phyloP scores from a whole-genome alignment of 441 rosid species.

The Jatropha multifida region DNA sequence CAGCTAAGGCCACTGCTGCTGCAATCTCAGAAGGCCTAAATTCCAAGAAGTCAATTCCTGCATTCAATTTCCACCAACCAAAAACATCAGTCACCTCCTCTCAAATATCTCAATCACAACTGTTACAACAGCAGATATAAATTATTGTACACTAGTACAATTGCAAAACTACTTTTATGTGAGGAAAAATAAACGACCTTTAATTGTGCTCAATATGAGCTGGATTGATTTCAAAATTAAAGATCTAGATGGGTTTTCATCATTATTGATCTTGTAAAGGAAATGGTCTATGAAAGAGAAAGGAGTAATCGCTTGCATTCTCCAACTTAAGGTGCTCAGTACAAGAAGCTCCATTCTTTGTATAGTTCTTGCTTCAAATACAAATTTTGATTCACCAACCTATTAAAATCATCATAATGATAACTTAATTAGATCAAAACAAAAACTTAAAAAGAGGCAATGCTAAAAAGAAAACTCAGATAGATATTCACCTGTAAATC shows the following conservation, averaged over 20 bases:
- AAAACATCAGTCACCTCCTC: constrained; percentile 25
- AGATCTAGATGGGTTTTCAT: constrained; percentile 32
- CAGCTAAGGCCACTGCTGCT: constrained; percentile 68
- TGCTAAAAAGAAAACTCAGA: not conserved
- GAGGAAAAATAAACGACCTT: constrained; percentile 36
- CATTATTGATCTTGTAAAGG: constrained; percentile 47
- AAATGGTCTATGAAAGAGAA: constrained; percentile 63
- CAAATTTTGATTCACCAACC: constrained; percentile 51
- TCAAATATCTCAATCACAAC: constrained; percentile 18
- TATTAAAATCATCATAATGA: constrained; percentile 23
- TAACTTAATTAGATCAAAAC: not conserved
- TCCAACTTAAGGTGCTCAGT: constrained; percentile 61
- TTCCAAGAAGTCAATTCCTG: constrained; percentile 70
- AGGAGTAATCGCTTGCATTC: constrained; percentile 79
- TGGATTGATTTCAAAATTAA: constrained; percentile 44
- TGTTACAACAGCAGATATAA: constrained; percentile 18
- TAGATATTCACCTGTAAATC: constrained; percentile 59
- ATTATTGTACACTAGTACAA: constrained; percentile 19
- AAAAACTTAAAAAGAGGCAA: not conserved
- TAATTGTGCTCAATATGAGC: constrained; percentile 42
- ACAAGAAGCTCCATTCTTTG: constrained; percentile 77
- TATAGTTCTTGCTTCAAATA: constrained; percentile 60
- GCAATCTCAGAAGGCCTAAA: constrained; percentile 77
- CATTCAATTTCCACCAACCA: constrained; percentile 47
- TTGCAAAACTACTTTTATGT: not conserved